phyloP scores from a whole-genome alignment of 1,284 basidiomycete genomes.

The Fomitopsis schrenkii region DNA sequence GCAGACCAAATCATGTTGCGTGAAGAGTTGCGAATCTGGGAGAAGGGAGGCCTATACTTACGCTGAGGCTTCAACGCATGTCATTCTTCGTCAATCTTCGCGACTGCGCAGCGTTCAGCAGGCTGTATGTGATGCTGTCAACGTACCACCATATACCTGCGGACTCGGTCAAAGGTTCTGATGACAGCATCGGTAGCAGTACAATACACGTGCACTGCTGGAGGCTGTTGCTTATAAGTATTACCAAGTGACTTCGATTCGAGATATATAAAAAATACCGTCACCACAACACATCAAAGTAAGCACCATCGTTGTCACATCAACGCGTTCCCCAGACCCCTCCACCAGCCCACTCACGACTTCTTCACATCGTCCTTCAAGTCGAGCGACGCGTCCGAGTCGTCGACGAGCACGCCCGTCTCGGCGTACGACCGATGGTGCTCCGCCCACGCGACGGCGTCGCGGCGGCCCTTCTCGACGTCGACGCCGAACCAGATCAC shows the following conservation, averaged over 20 bases:
- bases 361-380: slow-evolving; percentile 10
- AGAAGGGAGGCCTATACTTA: too few species aligned
- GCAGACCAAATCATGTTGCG: too few species aligned
- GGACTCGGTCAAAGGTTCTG: too few species aligned
- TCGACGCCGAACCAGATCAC: slow-evolving; percentile 76
- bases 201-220: too few species aligned
- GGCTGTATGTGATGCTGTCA: background rate
- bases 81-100: too few species aligned
- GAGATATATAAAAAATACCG: too few species aligned
- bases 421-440: slow-evolving; percentile 26
- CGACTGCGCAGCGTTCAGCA: background rate
- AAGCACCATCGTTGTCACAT: background rate
- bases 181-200: too few species aligned
- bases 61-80: too few species aligned
- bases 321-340: background rate
- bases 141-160: too few species aligned
- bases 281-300: background rate
- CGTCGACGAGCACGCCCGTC: slow-evolving; percentile 18
- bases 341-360: background rate
- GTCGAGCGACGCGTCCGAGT: slow-evolving; percentile 13
- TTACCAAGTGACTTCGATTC: too few species aligned
- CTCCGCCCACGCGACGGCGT: slow-evolving; percentile 62
- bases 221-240: too few species aligned
- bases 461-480: slow-evolving; percentile 60
- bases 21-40: background rate